Conservation (phyloP, 2,329 filamentous ascomycete genomes). For the Whalleya microplaca region DNA sequence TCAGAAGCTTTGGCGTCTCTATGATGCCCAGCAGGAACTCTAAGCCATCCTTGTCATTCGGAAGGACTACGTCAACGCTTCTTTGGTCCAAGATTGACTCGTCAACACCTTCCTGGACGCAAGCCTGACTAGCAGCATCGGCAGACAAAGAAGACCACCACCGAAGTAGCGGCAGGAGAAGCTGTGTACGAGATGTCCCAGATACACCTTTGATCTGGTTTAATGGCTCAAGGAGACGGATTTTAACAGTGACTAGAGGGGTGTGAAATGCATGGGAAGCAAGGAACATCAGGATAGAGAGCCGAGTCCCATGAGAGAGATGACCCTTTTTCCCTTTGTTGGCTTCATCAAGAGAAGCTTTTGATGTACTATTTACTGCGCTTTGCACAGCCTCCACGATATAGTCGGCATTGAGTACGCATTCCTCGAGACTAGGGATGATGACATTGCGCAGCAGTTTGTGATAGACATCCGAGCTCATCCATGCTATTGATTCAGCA, state of each 20-base stretch:
- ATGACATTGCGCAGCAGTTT: constrained; percentile 69
- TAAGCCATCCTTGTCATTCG: constrained; percentile 57
- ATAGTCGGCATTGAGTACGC: constrained; percentile 75
- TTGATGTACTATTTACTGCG: constrained; percentile 56
- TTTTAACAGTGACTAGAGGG: constrained; percentile 70
- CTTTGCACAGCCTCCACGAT: constrained; percentile 66
- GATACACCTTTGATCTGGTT: constrained; percentile 74
- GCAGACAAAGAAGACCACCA: constrained; percentile 66
- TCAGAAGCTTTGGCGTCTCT: constrained; percentile 43
- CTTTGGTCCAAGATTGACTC: constrained; percentile 45
- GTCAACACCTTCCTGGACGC: constrained; percentile 48
- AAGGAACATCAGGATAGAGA: constrained; percentile 71
- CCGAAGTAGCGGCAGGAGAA: constrained; percentile 75
- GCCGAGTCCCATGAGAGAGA: constrained; percentile 63
- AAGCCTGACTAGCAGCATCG: constrained; percentile 54
- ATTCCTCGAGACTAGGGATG: constrained; percentile 82
- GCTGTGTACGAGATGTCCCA: constrained; percentile 69
- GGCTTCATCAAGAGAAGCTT: constrained; percentile 28
- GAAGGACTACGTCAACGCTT: constrained; percentile 56
- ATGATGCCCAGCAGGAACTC: constrained; percentile 55
- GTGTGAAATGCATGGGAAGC: constrained; percentile 72
- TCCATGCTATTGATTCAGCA: constrained; percentile 55
- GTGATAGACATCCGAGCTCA: constrained; percentile 60
- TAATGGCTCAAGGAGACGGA: constrained; percentile 71
- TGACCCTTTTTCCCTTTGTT: constrained; percentile 56